Conservation (phyloP, 495 filamentous ascomycete genomes). For the Neurospora sp. region DNA sequence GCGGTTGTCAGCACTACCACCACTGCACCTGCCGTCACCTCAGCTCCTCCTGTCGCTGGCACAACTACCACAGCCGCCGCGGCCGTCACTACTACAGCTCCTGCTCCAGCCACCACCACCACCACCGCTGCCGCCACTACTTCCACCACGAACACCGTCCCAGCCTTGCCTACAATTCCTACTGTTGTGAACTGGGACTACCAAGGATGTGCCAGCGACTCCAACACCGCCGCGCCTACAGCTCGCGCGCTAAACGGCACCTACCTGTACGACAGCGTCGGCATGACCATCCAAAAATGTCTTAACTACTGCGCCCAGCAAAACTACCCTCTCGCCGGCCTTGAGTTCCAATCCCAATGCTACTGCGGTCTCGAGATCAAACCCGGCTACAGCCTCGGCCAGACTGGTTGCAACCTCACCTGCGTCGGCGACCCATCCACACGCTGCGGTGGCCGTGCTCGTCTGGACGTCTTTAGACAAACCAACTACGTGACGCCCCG, state of each 20-base stretch:
- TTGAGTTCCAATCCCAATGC: constrained; percentile 33
- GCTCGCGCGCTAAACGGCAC: constrained; percentile 8
- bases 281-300: constrained; percentile 36
- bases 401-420: constrained; percentile 20
- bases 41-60: constrained; percentile 1
- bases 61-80: constrained; percentile 15
- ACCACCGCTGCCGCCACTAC: not conserved
- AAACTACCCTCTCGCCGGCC: constrained; percentile 27
- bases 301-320: constrained; percentile 24
- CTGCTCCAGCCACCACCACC: not conserved
- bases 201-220: constrained; percentile 41
- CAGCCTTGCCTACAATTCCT: constrained; percentile 16
- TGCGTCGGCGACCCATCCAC: constrained; percentile 21
- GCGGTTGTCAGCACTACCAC: not conserved
- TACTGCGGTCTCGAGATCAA: constrained; percentile 27
- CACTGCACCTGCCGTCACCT: constrained; percentile 12
- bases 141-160: constrained; percentile 7
- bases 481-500: constrained; percentile 4
- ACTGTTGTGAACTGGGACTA: constrained; percentile 25
- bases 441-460: constrained; percentile 14
- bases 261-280: constrained; percentile 2
- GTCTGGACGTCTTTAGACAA: constrained; percentile 18
- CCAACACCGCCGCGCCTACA: constrained; percentile 9
- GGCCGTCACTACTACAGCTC: not conserved
- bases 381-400: constrained; percentile 12